Evolutionary conservation across 805 yeast species (phyloP).

Genomic region (Yarrowia bubula): DNA sequence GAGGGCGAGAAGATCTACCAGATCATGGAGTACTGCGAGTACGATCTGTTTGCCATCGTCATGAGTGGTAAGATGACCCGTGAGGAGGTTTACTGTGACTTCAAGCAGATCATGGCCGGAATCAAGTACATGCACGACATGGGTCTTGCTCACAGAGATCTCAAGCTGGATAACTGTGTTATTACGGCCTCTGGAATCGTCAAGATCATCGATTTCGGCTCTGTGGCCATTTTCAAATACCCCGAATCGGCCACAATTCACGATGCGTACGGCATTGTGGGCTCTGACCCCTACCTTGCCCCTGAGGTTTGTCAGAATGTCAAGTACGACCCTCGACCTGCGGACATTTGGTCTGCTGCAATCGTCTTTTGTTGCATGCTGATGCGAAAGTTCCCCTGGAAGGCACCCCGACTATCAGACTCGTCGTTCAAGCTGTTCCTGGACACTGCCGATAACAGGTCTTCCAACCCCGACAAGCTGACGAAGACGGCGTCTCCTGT

Average conservation of each 20-base stretch:
- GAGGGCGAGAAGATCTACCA: constrained; percentile 64
- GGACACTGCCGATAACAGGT: not conserved
- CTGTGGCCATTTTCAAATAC: constrained; percentile 78
- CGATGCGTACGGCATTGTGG: constrained; percentile 81
- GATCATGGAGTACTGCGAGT: constrained; percentile 91
- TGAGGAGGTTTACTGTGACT: constrained; percentile 73
- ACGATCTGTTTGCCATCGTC: constrained; percentile 87
- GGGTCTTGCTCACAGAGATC: constrained; percentile 91
- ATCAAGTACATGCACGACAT: constrained; percentile 70
- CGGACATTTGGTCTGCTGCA: constrained; percentile 92
- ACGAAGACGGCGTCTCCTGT: not conserved
- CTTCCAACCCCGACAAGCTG: constrained; percentile 5
- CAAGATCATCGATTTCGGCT: constrained; percentile 90
- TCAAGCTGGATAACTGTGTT: constrained; percentile 91
- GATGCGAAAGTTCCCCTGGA: constrained; percentile 90
- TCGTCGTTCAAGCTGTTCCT: constrained; percentile 67
- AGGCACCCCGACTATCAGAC: constrained; percentile 76
- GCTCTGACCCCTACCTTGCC: constrained; percentile 93
- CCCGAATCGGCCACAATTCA: constrained; percentile 58
- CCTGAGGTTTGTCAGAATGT: constrained; percentile 73
- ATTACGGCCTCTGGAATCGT: constrained; percentile 70
- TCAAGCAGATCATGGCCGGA: constrained; percentile 76
- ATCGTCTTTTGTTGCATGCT: constrained; percentile 90
- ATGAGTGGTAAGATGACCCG: constrained; percentile 80
- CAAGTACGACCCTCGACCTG: constrained; percentile 79